Evolutionary conservation across 257 asterid species (phyloP), one percentile per base, ranked within the genome.

Genomic region (Salvia splendens): DNA sequence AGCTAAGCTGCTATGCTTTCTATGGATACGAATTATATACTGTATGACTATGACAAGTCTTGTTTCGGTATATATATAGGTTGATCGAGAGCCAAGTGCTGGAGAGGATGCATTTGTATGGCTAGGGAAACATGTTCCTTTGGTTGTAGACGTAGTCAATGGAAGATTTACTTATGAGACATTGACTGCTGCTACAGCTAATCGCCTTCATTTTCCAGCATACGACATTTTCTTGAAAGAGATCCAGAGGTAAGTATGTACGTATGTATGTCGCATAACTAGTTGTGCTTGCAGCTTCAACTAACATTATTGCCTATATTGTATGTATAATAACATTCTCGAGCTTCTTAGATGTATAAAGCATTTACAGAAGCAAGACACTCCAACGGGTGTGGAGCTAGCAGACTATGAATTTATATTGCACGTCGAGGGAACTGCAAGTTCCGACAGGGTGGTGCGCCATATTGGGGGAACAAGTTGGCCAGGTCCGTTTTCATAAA

Each of bases 381-480:
- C 68, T 11, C 98, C 96, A 11, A 68, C 77, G 3, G 86, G 95
- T 3, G 81, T 76, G 28, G 91, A 81, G 48, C 64, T 89, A 16
- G 84, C 62, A 4, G 96, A 85, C 49, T 94, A 89, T 69, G 97
- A 92, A 73, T 82, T 85, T 61, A 85, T 92, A 67, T 75, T 92
- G 65, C 96, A 92, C 6, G 97, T 92, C 8, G 97, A 92, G 77
- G 98, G 98, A 24, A 92, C 96, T 41, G 87, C 82, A 46, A 78
- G 85, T 71, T 79, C 96, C 1, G 87, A 87, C 47, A 83, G 98
- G 83, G 91, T 89, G 42, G 88, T 92, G 58, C 95, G 98, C 35
- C 98, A 92, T 53, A 92, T 92, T 12, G 94, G 96, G n/a, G 96
- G 96, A 75, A 85, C 95, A 56, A 89, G 97, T 67, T 89, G 97